Evolutionary conservation across 2,329 filamentous ascomycete genomes (phyloP).

Genomic region (Xylariales sp.): DNA sequence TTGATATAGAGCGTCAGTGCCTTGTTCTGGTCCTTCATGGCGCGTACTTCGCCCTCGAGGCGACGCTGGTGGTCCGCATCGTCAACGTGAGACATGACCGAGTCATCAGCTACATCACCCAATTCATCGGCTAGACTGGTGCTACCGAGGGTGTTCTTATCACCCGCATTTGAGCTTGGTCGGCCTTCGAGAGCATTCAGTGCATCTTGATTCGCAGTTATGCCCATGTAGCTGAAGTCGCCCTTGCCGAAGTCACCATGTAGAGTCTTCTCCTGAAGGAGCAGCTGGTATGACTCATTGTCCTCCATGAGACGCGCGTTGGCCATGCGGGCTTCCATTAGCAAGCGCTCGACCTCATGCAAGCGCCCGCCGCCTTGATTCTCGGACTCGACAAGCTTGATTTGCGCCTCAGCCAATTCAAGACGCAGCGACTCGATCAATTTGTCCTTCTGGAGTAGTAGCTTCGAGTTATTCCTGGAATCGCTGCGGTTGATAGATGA

Average conservation of each 20-base stretch:
- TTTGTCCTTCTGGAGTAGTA: slow-evolving; percentile 93
- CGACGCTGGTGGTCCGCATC: slow-evolving; percentile 60
- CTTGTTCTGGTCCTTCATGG: slow-evolving; percentile 90
- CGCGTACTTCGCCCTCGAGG: slow-evolving; percentile 73
- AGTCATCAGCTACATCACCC: slow-evolving; percentile 58
- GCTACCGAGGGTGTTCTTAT: slow-evolving; percentile 26
- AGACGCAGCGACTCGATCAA: slow-evolving; percentile 88
- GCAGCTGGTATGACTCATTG: slow-evolving; percentile 94
- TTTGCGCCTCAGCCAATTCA: slow-evolving; percentile 90
- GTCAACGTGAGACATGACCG: slow-evolving; percentile 52
- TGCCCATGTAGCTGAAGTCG: slow-evolving; percentile 68
- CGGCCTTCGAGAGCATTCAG: slow-evolving; percentile 60
- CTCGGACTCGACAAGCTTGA: slow-evolving; percentile 91
- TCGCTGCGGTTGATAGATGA: slow-evolving; percentile 82
- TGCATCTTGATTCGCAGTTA: slow-evolving; percentile 57
- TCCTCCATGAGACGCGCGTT: slow-evolving; percentile 97
- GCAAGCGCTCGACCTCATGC: slow-evolving; percentile 82
- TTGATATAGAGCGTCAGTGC: slow-evolving; percentile 97
- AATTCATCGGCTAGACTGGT: slow-evolving; percentile 84
- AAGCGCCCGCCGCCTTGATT: slow-evolving; percentile 85
- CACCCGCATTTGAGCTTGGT: slow-evolving; percentile 16
- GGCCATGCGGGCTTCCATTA: slow-evolving; percentile 90
- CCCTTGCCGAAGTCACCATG: slow-evolving; percentile 86
- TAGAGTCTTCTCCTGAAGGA: slow-evolving; percentile 90
- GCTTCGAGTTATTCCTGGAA: slow-evolving; percentile 82